Conservation (phyloP, 1,139 yeast genomes). For the Sugiyamaella japonica region DNA sequence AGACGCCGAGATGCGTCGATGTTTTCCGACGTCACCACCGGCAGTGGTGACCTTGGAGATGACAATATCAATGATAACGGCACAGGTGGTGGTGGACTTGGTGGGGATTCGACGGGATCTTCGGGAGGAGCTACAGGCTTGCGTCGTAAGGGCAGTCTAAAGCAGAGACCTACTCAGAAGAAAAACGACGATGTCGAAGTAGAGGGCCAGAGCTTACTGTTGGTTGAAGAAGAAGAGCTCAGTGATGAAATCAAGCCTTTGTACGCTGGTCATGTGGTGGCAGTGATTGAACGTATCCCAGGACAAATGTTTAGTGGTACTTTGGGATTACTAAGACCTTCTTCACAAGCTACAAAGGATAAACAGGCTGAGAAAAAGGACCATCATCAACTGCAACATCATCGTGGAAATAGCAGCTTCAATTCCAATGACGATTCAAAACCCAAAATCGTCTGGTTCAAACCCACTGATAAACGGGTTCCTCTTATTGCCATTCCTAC, state of each 20-base stretch:
- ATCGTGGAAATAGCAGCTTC: not conserved
- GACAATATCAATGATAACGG: slow-evolving; percentile 37
- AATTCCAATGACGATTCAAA: slow-evolving; percentile 37
- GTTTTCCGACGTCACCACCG: slow-evolving; percentile 34
- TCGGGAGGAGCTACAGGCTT: slow-evolving; percentile 42
- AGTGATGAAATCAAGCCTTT: slow-evolving; percentile 91
- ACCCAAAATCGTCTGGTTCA: slow-evolving; percentile 98
- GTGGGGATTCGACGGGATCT: slow-evolving; percentile 18
- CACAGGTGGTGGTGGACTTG: slow-evolving; percentile 21
- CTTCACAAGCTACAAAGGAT: slow-evolving; percentile 89
- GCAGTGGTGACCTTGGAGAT: slow-evolving; percentile 25
- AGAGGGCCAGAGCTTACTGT: slow-evolving; percentile 88
- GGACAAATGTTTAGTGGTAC: slow-evolving; percentile 93
- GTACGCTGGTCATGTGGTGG: slow-evolving; percentile 98
- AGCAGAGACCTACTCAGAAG: slow-evolving; percentile 97
- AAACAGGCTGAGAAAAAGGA: slow-evolving; percentile 56
- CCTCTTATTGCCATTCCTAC: slow-evolving; percentile 98
- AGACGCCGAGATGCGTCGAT: slow-evolving; percentile 69
- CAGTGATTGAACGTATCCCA: slow-evolving; percentile 95
- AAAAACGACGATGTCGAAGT: slow-evolving; percentile 98
- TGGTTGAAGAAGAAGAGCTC: slow-evolving; percentile 94
- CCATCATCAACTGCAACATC: slow-evolving; percentile 35
- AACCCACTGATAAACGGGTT: slow-evolving; percentile 96
- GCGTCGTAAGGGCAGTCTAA: slow-evolving; percentile 84
- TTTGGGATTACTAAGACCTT: slow-evolving; percentile 88